phyloP scores from a whole-genome alignment of 345 rosid species.

The Dovyalis caffra region DNA sequence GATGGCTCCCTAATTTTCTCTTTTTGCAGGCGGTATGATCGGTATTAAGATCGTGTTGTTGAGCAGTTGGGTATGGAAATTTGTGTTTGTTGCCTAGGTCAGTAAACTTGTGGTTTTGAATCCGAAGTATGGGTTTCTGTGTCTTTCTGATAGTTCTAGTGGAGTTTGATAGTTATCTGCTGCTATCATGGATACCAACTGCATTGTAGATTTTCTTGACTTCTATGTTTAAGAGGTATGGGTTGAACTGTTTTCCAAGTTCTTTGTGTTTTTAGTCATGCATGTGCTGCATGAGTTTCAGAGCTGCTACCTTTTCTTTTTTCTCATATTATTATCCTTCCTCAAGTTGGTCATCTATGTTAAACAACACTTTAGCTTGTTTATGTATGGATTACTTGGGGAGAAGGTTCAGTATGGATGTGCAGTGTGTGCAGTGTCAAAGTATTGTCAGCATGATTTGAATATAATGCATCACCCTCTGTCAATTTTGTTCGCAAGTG shows the following conservation, averaged over 20 bases:
- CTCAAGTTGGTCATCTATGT: neutral
- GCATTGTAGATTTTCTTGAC: slow-evolving; percentile 19
- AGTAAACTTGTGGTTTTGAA: slow-evolving; percentile 14
- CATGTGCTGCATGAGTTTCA: neutral
- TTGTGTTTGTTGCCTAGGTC: slow-evolving; percentile 12
- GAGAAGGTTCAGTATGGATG: neutral
- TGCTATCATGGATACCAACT: slow-evolving; percentile 10
- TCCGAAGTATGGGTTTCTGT: slow-evolving; percentile 19
- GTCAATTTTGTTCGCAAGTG: neutral
- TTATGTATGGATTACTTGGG: neutral
- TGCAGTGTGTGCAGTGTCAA: neutral
- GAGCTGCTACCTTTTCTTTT: neutral
- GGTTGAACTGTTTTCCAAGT: slow-evolving; percentile 6
- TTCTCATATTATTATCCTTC: neutral
- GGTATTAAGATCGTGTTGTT: slow-evolving; percentile 33
- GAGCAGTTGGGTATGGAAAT: slow-evolving; percentile 10
- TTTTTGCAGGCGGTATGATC: slow-evolving; percentile 48
- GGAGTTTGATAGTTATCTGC: slow-evolving; percentile 16
- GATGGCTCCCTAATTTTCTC: neutral
- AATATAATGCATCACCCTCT: neutral
- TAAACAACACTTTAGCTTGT: neutral
- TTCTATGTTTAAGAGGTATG: slow-evolving; percentile 26
- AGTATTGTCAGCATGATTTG: neutral
- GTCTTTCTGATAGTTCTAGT: slow-evolving; percentile 11
- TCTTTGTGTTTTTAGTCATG: neutral